Evolutionary conservation across 2,329 filamentous ascomycete genomes (phyloP).

Genomic region (Mycogone perniciosa): DNA sequence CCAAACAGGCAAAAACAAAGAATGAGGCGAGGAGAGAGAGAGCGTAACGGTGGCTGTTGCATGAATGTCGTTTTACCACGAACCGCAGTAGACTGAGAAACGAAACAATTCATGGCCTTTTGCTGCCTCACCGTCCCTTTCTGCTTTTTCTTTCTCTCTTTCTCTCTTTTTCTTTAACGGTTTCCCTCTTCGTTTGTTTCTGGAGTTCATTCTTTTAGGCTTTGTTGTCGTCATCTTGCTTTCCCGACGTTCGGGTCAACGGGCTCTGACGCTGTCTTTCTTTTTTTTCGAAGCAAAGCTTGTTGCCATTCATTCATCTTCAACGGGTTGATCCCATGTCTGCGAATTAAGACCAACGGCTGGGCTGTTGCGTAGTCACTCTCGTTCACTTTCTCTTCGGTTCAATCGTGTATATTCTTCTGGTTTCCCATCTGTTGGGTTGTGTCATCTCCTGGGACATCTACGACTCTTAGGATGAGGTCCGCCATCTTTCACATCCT

Average conservation of each 20-base stretch:
- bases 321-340: conserved; percentile 4
- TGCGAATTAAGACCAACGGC: conserved; percentile 15
- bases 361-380: conserved; percentile 20
- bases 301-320: conserved; percentile 9
- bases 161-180: conserved; percentile 14
- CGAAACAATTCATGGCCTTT: background rate
- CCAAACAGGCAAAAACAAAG: background rate
- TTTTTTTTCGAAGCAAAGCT: background rate
- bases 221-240: conserved; percentile 1
- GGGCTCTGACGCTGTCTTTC: conserved; percentile 11
- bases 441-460: background rate
- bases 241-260: conserved; percentile 1
- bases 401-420: background rate
- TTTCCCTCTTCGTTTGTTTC: conserved; percentile 15
- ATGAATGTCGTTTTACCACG: background rate
- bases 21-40: background rate
- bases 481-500: conserved; percentile 15
- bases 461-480: conserved; percentile 15
- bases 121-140: conserved; percentile 6
- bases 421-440: background rate
- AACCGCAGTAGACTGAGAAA: background rate
- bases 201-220: conserved; percentile 13
- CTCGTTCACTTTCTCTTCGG: background rate
- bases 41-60: background rate
- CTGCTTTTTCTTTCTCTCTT: conserved; percentile 9